A percentile compares a stretch with the other conserved stretches of the same genome.
Evolutionary conservation across 1,284 basidiomycete species (phyloP).

Genomic region (Phlebopus sp.): DNA sequence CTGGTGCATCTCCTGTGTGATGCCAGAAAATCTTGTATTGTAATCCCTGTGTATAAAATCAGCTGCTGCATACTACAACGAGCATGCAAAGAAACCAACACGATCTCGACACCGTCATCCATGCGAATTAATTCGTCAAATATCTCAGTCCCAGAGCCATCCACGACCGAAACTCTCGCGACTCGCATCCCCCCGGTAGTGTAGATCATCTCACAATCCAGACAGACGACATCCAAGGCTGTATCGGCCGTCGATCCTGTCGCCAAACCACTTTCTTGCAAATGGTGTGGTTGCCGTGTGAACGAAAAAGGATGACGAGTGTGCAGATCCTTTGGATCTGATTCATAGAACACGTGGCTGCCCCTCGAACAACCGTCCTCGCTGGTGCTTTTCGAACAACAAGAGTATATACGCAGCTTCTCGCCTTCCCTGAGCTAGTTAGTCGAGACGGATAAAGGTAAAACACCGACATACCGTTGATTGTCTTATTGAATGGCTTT

Average conservation of each 20-base stretch:
- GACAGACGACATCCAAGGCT: constrained; percentile 69
- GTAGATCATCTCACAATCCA: constrained; percentile 94
- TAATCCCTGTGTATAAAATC: constrained; percentile 61
- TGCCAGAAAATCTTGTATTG: constrained; percentile 89
- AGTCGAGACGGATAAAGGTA: constrained; percentile 18
- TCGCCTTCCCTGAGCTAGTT: constrained; percentile 47
- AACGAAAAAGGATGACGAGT: constrained; percentile 69
- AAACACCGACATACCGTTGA: constrained; percentile 48
- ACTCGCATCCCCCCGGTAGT: constrained; percentile 86
- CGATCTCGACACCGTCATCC: constrained; percentile 71
- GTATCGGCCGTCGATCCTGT: constrained; percentile 31
- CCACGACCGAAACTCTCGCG: constrained; percentile 84
- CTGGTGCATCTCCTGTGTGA: constrained; percentile 59
- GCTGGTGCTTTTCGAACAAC: constrained; percentile 57
- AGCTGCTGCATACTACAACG: constrained; percentile 2
- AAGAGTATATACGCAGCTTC: constrained; percentile 60
- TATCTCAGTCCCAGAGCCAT: constrained; percentile 66
- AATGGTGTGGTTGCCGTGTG: constrained; percentile 35
- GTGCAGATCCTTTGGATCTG: constrained; percentile 67
- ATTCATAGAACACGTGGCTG: constrained; percentile 78
- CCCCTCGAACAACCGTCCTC: constrained; percentile 66
- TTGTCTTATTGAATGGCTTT: constrained; percentile 52
- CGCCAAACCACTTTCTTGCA: constrained; percentile 9
- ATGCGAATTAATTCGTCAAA: constrained; percentile 84
- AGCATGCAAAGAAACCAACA: constrained; percentile 50